Conservation (phyloP, 768 basidiomycete species). For the Pisolithus albus region DNA sequence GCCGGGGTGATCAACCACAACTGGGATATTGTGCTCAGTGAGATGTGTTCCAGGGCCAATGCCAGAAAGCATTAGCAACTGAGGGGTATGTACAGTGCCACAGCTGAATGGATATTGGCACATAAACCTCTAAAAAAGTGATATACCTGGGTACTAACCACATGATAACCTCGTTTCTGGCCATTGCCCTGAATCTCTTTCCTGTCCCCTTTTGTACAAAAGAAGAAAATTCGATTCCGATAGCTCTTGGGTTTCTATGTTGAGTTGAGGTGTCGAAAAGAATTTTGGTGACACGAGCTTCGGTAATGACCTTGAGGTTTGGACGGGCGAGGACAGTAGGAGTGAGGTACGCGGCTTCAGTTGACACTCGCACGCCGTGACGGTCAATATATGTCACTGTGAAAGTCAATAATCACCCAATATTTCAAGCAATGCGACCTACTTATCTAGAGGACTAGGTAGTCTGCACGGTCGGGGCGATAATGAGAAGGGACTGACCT, state of each 20-base stretch:
- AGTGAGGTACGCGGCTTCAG: conserved; percentile 64
- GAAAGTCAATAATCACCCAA: not conserved
- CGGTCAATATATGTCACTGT: conserved; percentile 63
- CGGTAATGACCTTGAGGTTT: conserved; percentile 56
- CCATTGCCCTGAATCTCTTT: conserved; percentile 38
- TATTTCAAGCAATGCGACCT: conserved; percentile 8
- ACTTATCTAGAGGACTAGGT: conserved; percentile 34
- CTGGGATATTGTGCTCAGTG: conserved; percentile 42
- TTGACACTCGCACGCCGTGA: conserved; percentile 48
- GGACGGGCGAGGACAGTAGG: conserved; percentile 53
- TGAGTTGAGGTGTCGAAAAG: conserved; percentile 38
- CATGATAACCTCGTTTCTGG: conserved; percentile 54
- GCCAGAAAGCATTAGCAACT: conserved; percentile 70
- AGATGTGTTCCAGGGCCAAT: conserved; percentile 63
- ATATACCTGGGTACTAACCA: conserved; percentile 36
- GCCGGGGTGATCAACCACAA: conserved; percentile 58
- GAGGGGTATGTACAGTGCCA: conserved; percentile 57
- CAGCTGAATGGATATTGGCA: conserved; percentile 32
- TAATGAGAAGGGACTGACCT: conserved; percentile 32
- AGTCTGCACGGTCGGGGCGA: not conserved
- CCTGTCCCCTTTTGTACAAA: conserved; percentile 20
- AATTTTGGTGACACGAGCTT: conserved; percentile 51
- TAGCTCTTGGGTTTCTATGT: conserved; percentile 37
- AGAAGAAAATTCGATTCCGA: conserved; percentile 55
- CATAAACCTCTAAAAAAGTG: not conserved